Evolutionary conservation across 768 basidiomycete genomes (phyloP).

Genomic region (Leccinum longicurvipes): DNA sequence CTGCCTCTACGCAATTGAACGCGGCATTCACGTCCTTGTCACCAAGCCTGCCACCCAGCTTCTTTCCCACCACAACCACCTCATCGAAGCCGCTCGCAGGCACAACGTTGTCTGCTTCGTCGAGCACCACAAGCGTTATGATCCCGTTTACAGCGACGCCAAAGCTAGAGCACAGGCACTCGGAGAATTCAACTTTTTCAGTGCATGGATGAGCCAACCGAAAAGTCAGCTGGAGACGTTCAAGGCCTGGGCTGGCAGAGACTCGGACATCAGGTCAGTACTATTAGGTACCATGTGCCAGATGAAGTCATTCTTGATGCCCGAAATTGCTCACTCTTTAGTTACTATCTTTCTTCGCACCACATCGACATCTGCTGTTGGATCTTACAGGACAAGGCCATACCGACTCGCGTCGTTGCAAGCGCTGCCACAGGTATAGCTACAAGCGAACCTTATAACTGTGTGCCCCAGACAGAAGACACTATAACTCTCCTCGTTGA

Average conservation of each 20-base stretch:
- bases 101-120: constrained; percentile 86
- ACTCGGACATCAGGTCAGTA: constrained; percentile 83
- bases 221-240: constrained; percentile 94
- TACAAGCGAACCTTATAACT: constrained; percentile 84
- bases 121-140: constrained; percentile 92
- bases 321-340: constrained; percentile 23
- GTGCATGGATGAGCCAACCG: constrained; percentile 96
- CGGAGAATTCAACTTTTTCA: constrained; percentile 95
- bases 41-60: constrained; percentile 92
- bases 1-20: constrained; percentile 81
- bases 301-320: background rate
- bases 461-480: constrained; percentile 84
- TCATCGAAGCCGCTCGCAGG: constrained; percentile 73
- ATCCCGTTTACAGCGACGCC: constrained; percentile 92
- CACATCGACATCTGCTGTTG: constrained; percentile 89
- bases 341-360: constrained; percentile 93
- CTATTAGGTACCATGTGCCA: background rate
- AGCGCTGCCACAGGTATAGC: constrained; percentile 91
- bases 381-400: constrained; percentile 73
- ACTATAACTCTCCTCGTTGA: constrained; percentile 94
- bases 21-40: constrained; percentile 81
- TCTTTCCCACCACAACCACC: constrained; percentile 74
- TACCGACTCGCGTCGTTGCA: constrained; percentile 83
- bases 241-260: constrained; percentile 92
- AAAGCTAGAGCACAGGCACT: constrained; percentile 69